Evolutionary conservation across 192 early-diverging fungal species (phyloP).

Genomic region (Coemansia sp.): DNA sequence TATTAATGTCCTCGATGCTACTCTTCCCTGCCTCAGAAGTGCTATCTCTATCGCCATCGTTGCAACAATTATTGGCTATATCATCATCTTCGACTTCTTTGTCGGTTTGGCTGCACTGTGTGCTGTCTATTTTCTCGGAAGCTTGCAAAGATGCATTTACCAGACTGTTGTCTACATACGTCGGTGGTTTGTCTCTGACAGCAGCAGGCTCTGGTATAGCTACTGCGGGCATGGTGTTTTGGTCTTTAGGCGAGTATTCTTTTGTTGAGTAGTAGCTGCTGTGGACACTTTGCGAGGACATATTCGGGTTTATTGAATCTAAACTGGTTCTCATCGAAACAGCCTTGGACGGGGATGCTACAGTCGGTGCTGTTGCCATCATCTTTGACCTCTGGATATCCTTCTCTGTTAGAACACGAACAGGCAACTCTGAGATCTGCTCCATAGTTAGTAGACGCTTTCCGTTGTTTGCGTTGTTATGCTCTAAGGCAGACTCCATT

Average conservation of each 20-base stretch:
- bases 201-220: not conserved
- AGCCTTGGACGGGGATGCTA: not conserved
- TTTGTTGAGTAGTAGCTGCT: conserved; percentile 5
- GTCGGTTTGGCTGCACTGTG: not conserved
- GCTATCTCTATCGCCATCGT: not conserved
- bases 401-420: conserved; percentile 21
- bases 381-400: conserved; percentile 33
- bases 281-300: not conserved
- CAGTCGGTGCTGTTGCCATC: conserved; percentile 8
- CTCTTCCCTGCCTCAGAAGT: not conserved
- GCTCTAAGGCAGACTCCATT: conserved; percentile 1
- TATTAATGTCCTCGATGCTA: not conserved
- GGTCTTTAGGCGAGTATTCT: not conserved
- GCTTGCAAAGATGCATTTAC: not conserved
- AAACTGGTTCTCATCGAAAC: not conserved
- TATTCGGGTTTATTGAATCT: not conserved
- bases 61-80: not conserved
- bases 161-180: not conserved
- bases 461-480: not conserved
- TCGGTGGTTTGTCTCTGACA: not conserved
- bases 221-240: not conserved
- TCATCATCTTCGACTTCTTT: not conserved
- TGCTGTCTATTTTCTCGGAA: not conserved
- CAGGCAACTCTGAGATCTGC: conserved; percentile 19
- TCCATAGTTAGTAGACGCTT: conserved; percentile 24